Base-by-base conservation (phyloP, 2,329 filamentous ascomycete genomes). In the Pseudodiploospora longispora region DNA sequence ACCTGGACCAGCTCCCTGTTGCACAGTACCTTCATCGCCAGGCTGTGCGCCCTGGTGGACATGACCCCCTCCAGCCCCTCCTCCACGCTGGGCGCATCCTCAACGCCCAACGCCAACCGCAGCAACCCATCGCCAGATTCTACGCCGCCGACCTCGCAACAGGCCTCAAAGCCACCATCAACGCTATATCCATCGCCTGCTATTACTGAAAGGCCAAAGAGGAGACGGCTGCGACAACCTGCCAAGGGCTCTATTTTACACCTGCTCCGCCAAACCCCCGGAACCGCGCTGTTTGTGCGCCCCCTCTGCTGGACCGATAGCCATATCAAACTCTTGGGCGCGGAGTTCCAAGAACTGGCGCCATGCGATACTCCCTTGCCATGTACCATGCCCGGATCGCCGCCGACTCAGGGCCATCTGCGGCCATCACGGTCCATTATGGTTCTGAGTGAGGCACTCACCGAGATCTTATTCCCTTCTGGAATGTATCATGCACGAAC, bases 291-390 rank as follows among this genome's bases (percentile, higher is more conserved):
- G 19, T 78, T 71, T 47, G 59, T 74, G 39, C 65, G 69, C 28
- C 76, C 76, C 2, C 70, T 78, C 38, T 70, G 67, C 54, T 80
- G 76, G 76, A 78, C 71, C 10, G 75, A 78, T 43, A 45, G 64
- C 1, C 76, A 80, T 47, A 53, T 65, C 7, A 56, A 62, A 36
- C 59, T 78, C 2, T 70, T 80, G 5, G 68, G 66, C 27, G 70
- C 65, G 10, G 58, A 58, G 36, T 80, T 77, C 59, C 47, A 59
- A 28, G 61, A 70, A 51, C 60, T 66, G 10, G 64, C 69, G 10
- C 55, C 65, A 5, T 67, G 69, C 53, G 59, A 61, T 33, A 66
- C 57, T 5, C 71, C 72, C 2, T 53, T 65, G 3, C 72, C 72
- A 1, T 50, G 50, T 9, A 53, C 57, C 10, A 37, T 57, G 5